phyloP scores from a whole-genome alignment of 257 asterid genomes.

The Plantago ovata region DNA sequence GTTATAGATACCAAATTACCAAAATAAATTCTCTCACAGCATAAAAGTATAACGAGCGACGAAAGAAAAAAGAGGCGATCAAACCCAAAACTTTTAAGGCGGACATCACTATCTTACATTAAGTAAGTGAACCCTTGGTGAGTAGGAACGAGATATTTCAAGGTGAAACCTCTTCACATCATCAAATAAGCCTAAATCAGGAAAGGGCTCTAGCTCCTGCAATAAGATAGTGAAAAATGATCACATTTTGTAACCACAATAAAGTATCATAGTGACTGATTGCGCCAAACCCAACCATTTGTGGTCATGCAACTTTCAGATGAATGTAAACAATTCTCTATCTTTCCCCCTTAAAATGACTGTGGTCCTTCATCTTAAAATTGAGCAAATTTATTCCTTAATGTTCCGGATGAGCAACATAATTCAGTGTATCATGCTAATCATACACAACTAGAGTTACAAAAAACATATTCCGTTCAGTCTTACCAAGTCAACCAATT shows the following conservation, averaged over 20 bases:
- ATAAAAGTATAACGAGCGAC: conserved; percentile 15
- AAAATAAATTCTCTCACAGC: conserved; percentile 11
- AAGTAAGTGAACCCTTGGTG: conserved; percentile 68
- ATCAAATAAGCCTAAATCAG: conserved; percentile 49
- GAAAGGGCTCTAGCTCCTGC: conserved; percentile 93
- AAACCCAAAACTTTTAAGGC: conserved; percentile 16
- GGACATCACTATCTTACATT: conserved; percentile 47
- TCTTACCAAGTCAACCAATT: too few relatives aligned
- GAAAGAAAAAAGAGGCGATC: conserved; percentile 20
- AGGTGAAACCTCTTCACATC: conserved; percentile 56
- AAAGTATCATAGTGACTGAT: too few relatives aligned
- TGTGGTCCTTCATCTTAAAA: too few relatives aligned
- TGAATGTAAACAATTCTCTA: too few relatives aligned
- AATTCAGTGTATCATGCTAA: too few relatives aligned
- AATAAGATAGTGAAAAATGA: conserved; percentile 26
- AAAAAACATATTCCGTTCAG: too few relatives aligned
- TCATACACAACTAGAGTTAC: too few relatives aligned
- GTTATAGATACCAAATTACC: conserved; percentile 17
- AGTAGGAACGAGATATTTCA: conserved; percentile 64
- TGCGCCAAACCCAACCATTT: too few relatives aligned
- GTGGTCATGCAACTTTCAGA: too few relatives aligned
- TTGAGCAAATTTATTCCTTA: too few relatives aligned
- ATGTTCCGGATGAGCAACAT: too few relatives aligned
- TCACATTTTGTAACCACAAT: conserved; percentile 20
- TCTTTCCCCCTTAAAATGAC: too few relatives aligned